These are phyloP conservation scores for Melaleuca alternifolia DNA, from an alignment of 345 rosid species.

Conservation along the genomic window DNA sequence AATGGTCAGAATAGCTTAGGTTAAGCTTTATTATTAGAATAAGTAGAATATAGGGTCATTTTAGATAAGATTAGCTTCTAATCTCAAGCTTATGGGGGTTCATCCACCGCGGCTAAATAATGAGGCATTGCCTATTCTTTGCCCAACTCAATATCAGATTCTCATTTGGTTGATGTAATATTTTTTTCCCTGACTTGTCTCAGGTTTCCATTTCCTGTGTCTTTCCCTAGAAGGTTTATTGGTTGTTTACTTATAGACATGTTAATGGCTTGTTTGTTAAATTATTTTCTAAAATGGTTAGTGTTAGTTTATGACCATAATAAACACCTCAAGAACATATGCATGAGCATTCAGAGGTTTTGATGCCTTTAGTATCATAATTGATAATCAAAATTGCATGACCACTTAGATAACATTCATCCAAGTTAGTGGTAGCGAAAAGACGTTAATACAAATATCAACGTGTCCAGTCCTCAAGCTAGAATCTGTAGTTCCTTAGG, in stretches of 20 bases:
- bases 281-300: not conserved
- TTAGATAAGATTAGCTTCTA: not conserved
- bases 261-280: not conserved
- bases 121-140: not conserved
- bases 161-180: no score
- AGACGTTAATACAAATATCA: no score
- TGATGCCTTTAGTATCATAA: not conserved
- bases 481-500: no score
- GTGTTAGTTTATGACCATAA: not conserved
- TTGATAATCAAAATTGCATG: not conserved
- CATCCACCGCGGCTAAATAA: not conserved
- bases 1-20: not conserved
- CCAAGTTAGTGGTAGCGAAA: not conserved
- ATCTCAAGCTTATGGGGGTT: not conserved
- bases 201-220: not conserved
- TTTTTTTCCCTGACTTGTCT: no score
- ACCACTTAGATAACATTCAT: not conserved
- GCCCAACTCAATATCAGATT: not conserved
- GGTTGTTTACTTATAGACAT: not conserved
- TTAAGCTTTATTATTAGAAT: not conserved
- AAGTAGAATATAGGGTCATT: not conserved
- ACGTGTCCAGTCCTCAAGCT: no score
- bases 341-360: not conserved
- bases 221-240: not conserved
- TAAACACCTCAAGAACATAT: not conserved